Percentiles rank a stretch among this genome's conserved stretches.
phyloP scores from a whole-genome alignment of 768 basidiomycete genomes.

The Tubosaeta brunneosetosa region DNA sequence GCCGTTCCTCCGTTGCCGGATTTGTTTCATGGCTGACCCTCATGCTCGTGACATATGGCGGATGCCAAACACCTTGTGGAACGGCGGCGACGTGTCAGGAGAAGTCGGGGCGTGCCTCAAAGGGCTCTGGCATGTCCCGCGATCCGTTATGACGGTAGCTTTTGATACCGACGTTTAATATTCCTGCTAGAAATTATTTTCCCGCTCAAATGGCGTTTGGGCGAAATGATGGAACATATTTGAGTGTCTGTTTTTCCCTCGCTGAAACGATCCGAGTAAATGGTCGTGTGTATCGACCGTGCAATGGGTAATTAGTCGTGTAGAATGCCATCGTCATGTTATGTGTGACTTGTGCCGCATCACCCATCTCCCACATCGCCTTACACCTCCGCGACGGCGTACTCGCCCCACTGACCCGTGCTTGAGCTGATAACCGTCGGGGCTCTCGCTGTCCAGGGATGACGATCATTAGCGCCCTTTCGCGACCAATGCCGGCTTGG shows the following conservation, averaged over 20 bases:
- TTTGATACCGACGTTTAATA: neutral
- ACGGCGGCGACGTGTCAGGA: neutral
- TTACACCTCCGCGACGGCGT: too few relatives aligned
- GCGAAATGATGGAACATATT: neutral
- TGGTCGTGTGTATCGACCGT: neutral
- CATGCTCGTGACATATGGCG: neutral
- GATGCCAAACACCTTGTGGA: neutral
- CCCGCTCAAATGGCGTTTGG: neutral
- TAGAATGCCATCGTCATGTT: neutral
- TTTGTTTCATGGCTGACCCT: constrained; percentile 3
- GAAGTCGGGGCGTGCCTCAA: neutral
- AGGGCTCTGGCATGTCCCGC: neutral
- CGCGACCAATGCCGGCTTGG: neutral
- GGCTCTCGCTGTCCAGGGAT: neutral
- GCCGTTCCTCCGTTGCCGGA: neutral
- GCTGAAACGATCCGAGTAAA: neutral
- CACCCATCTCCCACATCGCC: neutral
- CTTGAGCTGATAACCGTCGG: neutral
- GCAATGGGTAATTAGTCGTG: neutral
- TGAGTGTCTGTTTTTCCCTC: neutral
- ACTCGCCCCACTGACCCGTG: too few relatives aligned
- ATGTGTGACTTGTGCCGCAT: neutral
- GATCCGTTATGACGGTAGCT: neutral
- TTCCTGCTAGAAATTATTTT: neutral
- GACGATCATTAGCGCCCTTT: neutral